Percentiles rank a stretch among this genome's conserved stretches.
Conservation (phyloP, 176 grass and related monocot species). For the Avena insularis region DNA sequence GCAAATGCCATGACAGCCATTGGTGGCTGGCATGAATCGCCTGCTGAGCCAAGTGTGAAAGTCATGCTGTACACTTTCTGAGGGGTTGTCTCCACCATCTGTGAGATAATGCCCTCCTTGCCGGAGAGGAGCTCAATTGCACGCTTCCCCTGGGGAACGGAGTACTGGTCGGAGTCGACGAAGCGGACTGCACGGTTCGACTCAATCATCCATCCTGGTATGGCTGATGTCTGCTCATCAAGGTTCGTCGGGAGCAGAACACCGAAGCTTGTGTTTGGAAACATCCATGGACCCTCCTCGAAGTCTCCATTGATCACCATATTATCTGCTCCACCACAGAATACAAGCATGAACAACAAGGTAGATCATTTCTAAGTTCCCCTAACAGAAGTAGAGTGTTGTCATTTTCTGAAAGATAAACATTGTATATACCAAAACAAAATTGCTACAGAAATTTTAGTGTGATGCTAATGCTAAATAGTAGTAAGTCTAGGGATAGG, state of each 20-base stretch:
- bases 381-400: neutral
- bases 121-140: constrained; percentile 93
- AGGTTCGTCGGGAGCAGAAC: constrained; percentile 96
- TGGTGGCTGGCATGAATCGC: constrained; percentile 83
- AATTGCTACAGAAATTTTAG: neutral
- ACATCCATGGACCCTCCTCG: constrained; percentile 99
- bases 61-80: constrained; percentile 87
- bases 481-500: neutral
- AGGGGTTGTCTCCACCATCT: constrained; percentile 93
- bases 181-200: constrained; percentile 90
- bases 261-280: constrained; percentile 85
- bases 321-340: constrained; percentile 61
- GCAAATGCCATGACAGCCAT: constrained; percentile 95
- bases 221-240: constrained; percentile 77
- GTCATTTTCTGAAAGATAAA: neutral
- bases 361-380: neutral
- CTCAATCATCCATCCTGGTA: constrained; percentile 92
- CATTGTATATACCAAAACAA: neutral
- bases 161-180: constrained; percentile 81
- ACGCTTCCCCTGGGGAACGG: constrained; percentile 85
- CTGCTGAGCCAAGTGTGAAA: constrained; percentile 68
- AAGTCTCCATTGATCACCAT: constrained; percentile 91
- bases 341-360: neutral
- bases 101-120: constrained; percentile 98
- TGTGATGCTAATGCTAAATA: neutral